These are phyloP conservation scores for Eragrostis curvula DNA, from an alignment of 176 grass and related monocot species.

Conservation along the genomic window DNA sequence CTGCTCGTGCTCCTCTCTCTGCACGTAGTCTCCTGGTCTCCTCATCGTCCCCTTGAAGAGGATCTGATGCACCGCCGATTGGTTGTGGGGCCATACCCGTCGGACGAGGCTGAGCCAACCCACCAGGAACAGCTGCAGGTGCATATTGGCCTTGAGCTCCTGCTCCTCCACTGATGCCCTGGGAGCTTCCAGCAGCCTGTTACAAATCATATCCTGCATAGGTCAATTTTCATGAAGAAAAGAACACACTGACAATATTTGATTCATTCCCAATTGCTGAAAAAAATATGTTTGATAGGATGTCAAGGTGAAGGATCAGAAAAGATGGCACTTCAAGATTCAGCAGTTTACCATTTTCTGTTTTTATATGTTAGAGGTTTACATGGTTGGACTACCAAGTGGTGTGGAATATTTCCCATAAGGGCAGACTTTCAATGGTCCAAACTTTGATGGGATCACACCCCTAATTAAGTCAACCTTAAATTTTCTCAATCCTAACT, in stretches of 20 bases:
- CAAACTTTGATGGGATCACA: neutral
- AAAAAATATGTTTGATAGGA: neutral
- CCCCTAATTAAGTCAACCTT: neutral
- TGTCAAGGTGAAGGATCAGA: neutral
- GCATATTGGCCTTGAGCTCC: slow-evolving; percentile 91
- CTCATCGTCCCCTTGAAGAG: slow-evolving; percentile 75
- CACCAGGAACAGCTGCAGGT: slow-evolving; percentile 57
- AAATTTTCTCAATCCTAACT: neutral
- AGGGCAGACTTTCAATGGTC: neutral
- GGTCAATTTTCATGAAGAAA: neutral
- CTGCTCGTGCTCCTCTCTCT: slow-evolving; percentile 68
- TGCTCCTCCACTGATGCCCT: slow-evolving; percentile 57
- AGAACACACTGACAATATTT: slow-evolving; percentile 9
- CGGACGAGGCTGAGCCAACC: slow-evolving; percentile 73
- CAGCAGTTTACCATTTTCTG: slow-evolving; percentile 14
- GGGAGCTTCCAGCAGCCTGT: slow-evolving; percentile 76
- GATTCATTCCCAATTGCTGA: neutral
- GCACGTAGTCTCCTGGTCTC: slow-evolving; percentile 60
- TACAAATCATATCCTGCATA: slow-evolving; percentile 6
- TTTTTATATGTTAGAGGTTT: neutral
- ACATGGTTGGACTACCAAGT: neutral
- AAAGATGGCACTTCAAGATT: neutral
- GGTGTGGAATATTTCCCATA: neutral
- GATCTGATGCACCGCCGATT: slow-evolving; percentile 45
- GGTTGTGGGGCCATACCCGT: slow-evolving; percentile 68